Evolutionary conservation across 2,329 filamentous ascomycete species (phyloP).

Genomic region (Cytospora schulzeri): DNA sequence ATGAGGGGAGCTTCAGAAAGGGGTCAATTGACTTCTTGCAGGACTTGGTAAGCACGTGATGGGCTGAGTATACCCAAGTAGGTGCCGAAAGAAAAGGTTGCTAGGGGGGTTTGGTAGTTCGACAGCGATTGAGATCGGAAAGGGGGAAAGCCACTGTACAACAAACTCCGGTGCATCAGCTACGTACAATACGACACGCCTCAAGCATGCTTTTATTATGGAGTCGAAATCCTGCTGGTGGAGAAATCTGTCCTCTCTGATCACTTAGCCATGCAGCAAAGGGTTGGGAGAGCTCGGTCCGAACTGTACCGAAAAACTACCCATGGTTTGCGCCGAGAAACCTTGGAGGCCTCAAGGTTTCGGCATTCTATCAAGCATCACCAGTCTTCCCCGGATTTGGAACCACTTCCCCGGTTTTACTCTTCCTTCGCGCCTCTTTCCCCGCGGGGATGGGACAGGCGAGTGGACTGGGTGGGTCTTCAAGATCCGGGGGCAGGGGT

Average conservation of each 20-base stretch:
- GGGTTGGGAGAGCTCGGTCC: constrained; percentile 24
- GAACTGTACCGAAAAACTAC: constrained; percentile 21
- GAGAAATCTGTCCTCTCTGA: constrained; percentile 22
- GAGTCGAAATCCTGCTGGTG: constrained; percentile 19
- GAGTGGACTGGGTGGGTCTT: constrained; percentile 6
- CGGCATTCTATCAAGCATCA: background rate
- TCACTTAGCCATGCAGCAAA: background rate
- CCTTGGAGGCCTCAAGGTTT: background rate
- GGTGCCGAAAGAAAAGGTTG: background rate
- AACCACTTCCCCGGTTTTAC: constrained; percentile 11
- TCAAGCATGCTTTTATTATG: background rate
- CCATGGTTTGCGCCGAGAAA: background rate
- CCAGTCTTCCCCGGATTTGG: background rate
- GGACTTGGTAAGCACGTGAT: constrained; percentile 1
- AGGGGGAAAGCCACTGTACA: background rate
- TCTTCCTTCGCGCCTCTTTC: constrained; percentile 10
- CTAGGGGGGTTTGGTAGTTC: too few species aligned
- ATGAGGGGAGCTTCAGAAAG: background rate
- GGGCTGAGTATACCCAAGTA: background rate
- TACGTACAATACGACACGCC: background rate
- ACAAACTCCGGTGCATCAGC: too few species aligned
- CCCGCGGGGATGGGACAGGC: constrained; percentile 15
- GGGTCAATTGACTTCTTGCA: background rate
- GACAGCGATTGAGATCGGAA: too few species aligned
- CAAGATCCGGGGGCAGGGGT: background rate